Base-by-base conservation (phyloP, 225 moss, liverwort and hornwort species). In the Marchantia polymorpha region DNA sequence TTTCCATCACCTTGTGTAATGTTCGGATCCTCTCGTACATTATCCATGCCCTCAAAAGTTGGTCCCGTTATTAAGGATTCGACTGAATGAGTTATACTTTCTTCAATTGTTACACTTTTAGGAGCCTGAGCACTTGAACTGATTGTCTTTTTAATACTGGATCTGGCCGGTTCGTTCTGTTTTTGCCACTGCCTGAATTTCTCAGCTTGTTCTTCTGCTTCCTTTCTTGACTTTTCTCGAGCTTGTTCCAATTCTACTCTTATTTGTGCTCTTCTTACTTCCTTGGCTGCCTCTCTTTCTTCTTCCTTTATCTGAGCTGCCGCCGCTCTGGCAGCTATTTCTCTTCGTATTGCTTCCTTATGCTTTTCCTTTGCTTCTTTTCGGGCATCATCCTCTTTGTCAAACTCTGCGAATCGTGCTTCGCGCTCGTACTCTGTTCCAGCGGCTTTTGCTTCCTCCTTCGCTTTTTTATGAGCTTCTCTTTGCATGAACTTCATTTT, bases 381-480 rank as follows among this genome's bases (percentile, higher is more conserved):
- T 74, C 77, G 25, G 46, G 82, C 84, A 3, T 84, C 87, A 58
- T 82, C 64, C 67, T 82, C 79, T 66, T 81, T 19, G 31, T 84
- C 74, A 29, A 75, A 14, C 47, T 79, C 79, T 39, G 76, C 64
- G 51, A 77, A 60, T 66, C 60, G 47, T 25, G 31, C 20, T 10
- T 64, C 64, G 50, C 39, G n/a, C 49, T 80, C 82, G 66, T 54
- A 67, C 59, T 53, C 19, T 13, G 68, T 80, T 46, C 72, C 79
- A 14, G 77, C 69, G 64, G 77, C 77, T 48, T 50, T 80, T 23
- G 84, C 84, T 52, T 84, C 87, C 25, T 60, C 79, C 54, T 82
- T 78, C 0, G 82, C 82, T 53, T 65, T 86, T 59, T 25, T 73
- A 9, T 69, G 53, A 31, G 73, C 76, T 54, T 77, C 77, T 49